Evolutionary conservation across 2,329 filamentous ascomycete species (phyloP).

Genomic region (Nemania diffusa): DNA sequence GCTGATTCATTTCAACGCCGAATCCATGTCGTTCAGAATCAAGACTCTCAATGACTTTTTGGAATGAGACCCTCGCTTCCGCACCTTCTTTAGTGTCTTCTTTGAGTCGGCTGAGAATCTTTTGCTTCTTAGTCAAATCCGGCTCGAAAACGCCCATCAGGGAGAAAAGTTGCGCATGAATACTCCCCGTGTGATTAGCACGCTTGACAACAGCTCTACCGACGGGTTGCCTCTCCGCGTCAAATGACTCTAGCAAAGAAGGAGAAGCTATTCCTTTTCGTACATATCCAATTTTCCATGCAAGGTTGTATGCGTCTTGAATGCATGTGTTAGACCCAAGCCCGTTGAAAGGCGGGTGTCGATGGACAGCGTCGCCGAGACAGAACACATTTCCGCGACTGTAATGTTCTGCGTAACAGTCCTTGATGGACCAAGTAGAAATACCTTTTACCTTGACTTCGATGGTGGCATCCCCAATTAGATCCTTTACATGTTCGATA

Average conservation of each 20-base stretch:
- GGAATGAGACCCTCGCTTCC: slow-evolving; percentile 22
- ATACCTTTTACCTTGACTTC: slow-evolving; percentile 24
- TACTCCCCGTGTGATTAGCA: slow-evolving; percentile 26
- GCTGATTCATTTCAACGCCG: slow-evolving; percentile 31
- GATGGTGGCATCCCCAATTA: slow-evolving; percentile 24
- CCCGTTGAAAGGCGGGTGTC: slow-evolving; percentile 33
- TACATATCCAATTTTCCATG: slow-evolving; percentile 35
- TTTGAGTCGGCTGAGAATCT: slow-evolving; percentile 21
- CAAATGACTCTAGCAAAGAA: slow-evolving; percentile 27
- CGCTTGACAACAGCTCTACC: slow-evolving; percentile 31
- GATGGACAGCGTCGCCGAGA: slow-evolving; percentile 30
- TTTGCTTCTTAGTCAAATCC: slow-evolving; percentile 24
- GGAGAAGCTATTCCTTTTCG: slow-evolving; percentile 27
- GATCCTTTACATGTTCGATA: slow-evolving; percentile 24
- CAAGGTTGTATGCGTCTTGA: slow-evolving; percentile 35
- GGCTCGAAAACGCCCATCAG: slow-evolving; percentile 31
- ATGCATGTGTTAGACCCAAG: slow-evolving; percentile 32
- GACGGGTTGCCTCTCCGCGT: slow-evolving; percentile 29
- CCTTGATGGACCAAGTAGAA: slow-evolving; percentile 29
- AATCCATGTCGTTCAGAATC: slow-evolving; percentile 31
- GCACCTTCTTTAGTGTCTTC: slow-evolving; percentile 28
- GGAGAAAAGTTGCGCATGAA: slow-evolving; percentile 26
- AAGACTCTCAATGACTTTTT: slow-evolving; percentile 25
- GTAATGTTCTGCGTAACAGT: slow-evolving; percentile 31
- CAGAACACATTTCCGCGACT: slow-evolving; percentile 28